Percentiles rank a stretch among this genome's conserved stretches.
Conservation (phyloP, 805 yeast species). For the Saccharomycopsis fermentans region DNA sequence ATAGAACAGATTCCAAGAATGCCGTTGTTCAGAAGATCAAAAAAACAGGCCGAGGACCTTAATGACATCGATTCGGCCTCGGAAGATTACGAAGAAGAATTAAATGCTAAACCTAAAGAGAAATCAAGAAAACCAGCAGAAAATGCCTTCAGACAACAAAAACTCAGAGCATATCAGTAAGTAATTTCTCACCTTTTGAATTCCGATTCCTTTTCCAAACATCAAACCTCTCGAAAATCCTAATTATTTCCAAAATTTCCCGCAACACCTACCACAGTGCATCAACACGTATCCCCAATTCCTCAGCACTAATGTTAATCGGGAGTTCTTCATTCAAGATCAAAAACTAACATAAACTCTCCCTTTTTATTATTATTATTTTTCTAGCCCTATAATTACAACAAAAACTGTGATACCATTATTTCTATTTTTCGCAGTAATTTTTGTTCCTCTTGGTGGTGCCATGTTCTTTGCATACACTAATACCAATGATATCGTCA, state of each 20-base stretch:
- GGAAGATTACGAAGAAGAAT: slow-evolving; percentile 9
- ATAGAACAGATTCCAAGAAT: neutral
- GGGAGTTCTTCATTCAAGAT: too few species aligned
- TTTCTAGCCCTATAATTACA: slow-evolving; percentile 60
- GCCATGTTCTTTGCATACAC: slow-evolving; percentile 72
- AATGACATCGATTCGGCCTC: slow-evolving; percentile 12
- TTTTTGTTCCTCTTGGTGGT: slow-evolving; percentile 88
- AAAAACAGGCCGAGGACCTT: neutral
- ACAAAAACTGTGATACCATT: slow-evolving; percentile 88
- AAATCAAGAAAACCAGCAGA: slow-evolving; percentile 18
- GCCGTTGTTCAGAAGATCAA: slow-evolving; percentile 6
- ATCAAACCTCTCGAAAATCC: too few species aligned
- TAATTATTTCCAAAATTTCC: too few species aligned
- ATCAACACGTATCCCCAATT: too few species aligned
- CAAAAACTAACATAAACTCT: too few species aligned
- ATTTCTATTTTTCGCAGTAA: slow-evolving; percentile 57
- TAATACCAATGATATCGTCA: slow-evolving; percentile 61
- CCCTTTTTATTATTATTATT: neutral
- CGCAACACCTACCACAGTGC: too few species aligned
- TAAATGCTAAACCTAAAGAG: slow-evolving; percentile 1
- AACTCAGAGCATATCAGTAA: slow-evolving; percentile 49
- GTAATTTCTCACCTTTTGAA: too few species aligned
- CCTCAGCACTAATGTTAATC: too few species aligned
- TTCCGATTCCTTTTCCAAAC: too few species aligned
- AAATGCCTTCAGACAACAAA: slow-evolving; percentile 71